Conservation (phyloP, 2,329 filamentous ascomycete species). For the Metarhizium rileyi region DNA sequence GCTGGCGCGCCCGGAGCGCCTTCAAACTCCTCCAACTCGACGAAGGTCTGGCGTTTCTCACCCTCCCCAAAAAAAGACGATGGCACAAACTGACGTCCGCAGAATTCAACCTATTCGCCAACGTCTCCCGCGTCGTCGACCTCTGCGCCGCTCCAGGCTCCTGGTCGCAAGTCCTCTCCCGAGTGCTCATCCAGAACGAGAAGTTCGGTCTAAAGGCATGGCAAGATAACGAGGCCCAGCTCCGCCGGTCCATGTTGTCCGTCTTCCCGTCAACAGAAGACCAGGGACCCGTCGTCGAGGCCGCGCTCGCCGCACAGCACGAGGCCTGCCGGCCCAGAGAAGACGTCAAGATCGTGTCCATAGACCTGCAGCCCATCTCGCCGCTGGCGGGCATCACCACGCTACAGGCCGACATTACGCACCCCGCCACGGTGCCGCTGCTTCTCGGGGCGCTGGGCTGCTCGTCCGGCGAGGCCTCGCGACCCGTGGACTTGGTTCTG, state of each 20-base stretch:
- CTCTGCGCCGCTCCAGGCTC: slow-evolving; percentile 91
- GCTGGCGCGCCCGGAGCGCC: slow-evolving; percentile 90
- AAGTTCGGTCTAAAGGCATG: slow-evolving; percentile 78
- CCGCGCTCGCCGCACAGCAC: not conserved
- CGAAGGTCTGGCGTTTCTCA: slow-evolving; percentile 40
- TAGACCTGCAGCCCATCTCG: slow-evolving; percentile 93
- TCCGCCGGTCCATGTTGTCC: slow-evolving; percentile 51
- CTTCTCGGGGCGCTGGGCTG: slow-evolving; percentile 74
- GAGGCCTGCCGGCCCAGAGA: slow-evolving; percentile 35
- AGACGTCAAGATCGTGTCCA: slow-evolving; percentile 87
- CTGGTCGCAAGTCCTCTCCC: slow-evolving; percentile 94
- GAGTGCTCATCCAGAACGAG: slow-evolving; percentile 88
- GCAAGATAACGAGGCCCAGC: slow-evolving; percentile 69
- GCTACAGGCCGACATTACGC: slow-evolving; percentile 90
- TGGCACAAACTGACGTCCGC: slow-evolving; percentile 16
- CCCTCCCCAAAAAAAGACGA: not conserved
- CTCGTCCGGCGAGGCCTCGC: slow-evolving; percentile 45
- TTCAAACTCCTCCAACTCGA: slow-evolving; percentile 97
- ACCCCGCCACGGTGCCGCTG: slow-evolving; percentile 87
- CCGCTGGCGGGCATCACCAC: slow-evolving; percentile 87
- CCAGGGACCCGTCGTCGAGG: not conserved
- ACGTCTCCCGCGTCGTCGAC: slow-evolving; percentile 88
- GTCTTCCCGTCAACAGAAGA: slow-evolving; percentile 26
- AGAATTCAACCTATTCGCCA: slow-evolving; percentile 90
- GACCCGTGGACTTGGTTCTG: slow-evolving; percentile 85